Evolutionary conservation across 2,329 filamentous ascomycete genomes (phyloP).

Genomic region (Epicoccum nigrum): DNA sequence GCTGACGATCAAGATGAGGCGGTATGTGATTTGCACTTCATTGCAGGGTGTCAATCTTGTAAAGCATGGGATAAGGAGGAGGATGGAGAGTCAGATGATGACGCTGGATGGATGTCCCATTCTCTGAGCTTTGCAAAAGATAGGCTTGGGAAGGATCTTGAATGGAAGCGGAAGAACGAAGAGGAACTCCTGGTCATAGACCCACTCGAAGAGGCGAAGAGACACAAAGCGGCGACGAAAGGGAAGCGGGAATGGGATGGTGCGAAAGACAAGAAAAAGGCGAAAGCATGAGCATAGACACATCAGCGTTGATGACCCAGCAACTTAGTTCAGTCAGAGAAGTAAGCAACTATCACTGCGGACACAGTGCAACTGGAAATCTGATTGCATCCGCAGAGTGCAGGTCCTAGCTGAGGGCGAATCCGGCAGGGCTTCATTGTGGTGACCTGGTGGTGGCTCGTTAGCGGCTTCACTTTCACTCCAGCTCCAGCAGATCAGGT

Average conservation of each 20-base stretch:
- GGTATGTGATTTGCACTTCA: slow-evolving; percentile 93
- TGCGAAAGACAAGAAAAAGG: slow-evolving; percentile 30
- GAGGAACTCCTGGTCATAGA: slow-evolving; percentile 94
- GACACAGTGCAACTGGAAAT: too few relatives aligned
- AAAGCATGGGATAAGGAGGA: slow-evolving; percentile 79
- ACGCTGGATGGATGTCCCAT: slow-evolving; percentile 83
- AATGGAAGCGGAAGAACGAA: slow-evolving; percentile 87
- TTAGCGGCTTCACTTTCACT: slow-evolving; percentile 13
- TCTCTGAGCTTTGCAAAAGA: slow-evolving; percentile 86
- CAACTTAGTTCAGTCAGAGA: too few relatives aligned
- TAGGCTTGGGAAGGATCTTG: slow-evolving; percentile 85
- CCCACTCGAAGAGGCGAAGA: slow-evolving; percentile 79
- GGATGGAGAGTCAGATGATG: slow-evolving; percentile 62
- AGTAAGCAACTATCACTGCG: too few relatives aligned
- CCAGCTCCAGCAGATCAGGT: background rate
- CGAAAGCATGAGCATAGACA: slow-evolving; percentile 13
- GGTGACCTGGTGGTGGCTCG: background rate
- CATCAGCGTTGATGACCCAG: too few relatives aligned
- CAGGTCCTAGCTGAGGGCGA: background rate
- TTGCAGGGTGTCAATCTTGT: slow-evolving; percentile 93
- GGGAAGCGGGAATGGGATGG: slow-evolving; percentile 38
- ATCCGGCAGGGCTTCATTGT: background rate
- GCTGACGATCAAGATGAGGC: slow-evolving; percentile 48
- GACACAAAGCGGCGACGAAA: slow-evolving; percentile 67
- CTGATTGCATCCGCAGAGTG: background rate